Evolutionary conservation across 2,329 filamentous ascomycete species (phyloP), one percentile per base, ranked within the genome.

Genomic region (Graphilbum sp.): DNA sequence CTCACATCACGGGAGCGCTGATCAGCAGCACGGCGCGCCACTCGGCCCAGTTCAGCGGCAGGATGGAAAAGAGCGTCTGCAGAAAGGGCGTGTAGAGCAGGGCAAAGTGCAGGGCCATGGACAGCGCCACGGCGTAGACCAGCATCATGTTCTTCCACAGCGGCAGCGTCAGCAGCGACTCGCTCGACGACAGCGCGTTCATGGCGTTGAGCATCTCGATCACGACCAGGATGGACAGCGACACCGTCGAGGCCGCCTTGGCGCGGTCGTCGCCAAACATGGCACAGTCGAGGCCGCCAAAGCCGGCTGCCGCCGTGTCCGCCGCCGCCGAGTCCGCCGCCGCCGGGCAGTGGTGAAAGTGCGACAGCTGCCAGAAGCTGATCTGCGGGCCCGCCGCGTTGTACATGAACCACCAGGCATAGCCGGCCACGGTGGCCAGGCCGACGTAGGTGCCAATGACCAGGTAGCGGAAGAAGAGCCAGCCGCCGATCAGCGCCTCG

Each of bases 381-480:
- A 98, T 93, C 57, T 93, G 83, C 19, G 90, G 90, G 1, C 90
- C 90, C 47, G 78, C 75, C 9, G 76, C 62, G 63, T 96, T 88
- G 67, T 81, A 94, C 80, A 98, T 87, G 67, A 96, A 98, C 84
- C 86, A 98, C 90, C 90, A 98, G n/a, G 85, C 88, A 54, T 98
- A 98, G 34, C 92, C 90, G 52, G 80, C 86, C 17, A 98, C 92
- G 4, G 90, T 98, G 38, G 90, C 90, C 31, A 85, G 67, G 54
- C 90, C 90, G 41, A 98, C 90, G 47, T 98, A 98, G 9, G 76
- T 85, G 44, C 90, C 90, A 50, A 98, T 90, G 36, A 96, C 78
- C 66, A 98, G 76, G 61, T 98, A 98, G 38, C 90, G 78, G 71
- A 96, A 86, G 66, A 98, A 95, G 30, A 98, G 64, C 90, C 90